Evolutionary conservation across 2,329 filamentous ascomycete species (phyloP), one percentile per base, ranked within the genome.

Genomic region (Nemania serpens): DNA sequence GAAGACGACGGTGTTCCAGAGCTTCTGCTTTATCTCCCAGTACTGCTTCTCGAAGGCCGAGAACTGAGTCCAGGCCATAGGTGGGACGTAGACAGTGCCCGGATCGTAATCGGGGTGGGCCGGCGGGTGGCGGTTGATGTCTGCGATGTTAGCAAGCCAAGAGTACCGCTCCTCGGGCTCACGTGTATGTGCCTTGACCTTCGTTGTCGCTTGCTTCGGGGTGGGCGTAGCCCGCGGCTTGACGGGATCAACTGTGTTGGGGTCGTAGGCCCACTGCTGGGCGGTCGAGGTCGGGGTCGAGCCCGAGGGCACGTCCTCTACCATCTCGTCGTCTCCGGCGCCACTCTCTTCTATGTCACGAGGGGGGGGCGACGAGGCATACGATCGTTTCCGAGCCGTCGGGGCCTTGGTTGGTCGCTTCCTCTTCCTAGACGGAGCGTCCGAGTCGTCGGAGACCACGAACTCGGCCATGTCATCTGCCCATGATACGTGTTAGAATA

Each of bases 1-100:
- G 78, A 99, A 99, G 15, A 99, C 94, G 47, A 99, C 89, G 0
- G 93, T 97, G 67, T 97, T 93, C 91, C 91, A 98, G 67, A 96
- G 91, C 69, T 97, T 97, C 75, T 93, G 91, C 79, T 99, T 99
- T 76, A 99, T 98, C 71, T 96, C 92, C 95, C 95, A 99, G 75
- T 99, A 99, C 74, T 99, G 95, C 75, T 93, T 96, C 77, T 99
- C 95, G 66, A 99, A 99, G 0, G 94, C 86, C 0, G 93, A 96
- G 73, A 99, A 97, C 25, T 90, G 88, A 33, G 79, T 78, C 88
- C 89, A 96, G 0, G 92, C 91, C 36, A 81, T 73, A 0, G 91
- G 90, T 0, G 95, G 95, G 36, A 99, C 90, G 75, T 89, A 97
- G n/a, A 99, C 84, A 0, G 93, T 96, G 18, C 91, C 85, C 9